phyloP scores from a whole-genome alignment of 73 alveolate genomes.

The Breviolum minutum region DNA sequence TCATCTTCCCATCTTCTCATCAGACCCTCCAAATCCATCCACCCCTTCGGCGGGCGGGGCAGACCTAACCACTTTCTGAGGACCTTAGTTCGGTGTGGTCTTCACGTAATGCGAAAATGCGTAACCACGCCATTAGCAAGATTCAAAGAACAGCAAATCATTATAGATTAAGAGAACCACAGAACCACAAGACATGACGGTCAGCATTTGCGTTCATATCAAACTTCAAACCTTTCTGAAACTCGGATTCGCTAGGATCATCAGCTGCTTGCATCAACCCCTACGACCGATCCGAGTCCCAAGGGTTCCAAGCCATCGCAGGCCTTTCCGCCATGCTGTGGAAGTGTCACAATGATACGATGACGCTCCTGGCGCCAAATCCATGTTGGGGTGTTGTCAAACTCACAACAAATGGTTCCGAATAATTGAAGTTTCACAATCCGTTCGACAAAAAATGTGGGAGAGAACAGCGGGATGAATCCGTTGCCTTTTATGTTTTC shows the following conservation, averaged over 20 bases:
- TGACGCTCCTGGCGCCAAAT: constrained; percentile 8
- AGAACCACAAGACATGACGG: background rate
- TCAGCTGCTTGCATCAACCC: too few species aligned
- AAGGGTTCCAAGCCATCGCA: constrained; percentile 20
- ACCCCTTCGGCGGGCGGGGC: background rate
- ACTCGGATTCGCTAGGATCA: too few species aligned
- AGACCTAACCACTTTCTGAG: constrained; percentile 51
- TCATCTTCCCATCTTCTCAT: too few species aligned
- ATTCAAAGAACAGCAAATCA: background rate
- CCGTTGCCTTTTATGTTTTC: too few species aligned
- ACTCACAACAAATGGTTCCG: too few species aligned
- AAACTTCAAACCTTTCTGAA: too few species aligned
- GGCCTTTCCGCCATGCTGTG: constrained; percentile 42
- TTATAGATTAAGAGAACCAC: too few species aligned
- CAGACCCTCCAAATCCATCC: background rate
- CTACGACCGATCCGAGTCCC: background rate
- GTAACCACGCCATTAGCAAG: background rate
- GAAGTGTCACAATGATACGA: constrained; percentile 24
- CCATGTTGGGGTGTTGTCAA: too few species aligned
- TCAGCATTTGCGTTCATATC: background rate
- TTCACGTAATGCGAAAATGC: background rate
- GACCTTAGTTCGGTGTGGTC: constrained; percentile 4
- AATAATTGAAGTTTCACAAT: too few species aligned
- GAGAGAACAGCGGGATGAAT: too few species aligned
- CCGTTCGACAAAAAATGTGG: too few species aligned